These are phyloP conservation scores for Fallopia convolvulus DNA, from an alignment of 148 eudicot genomes.

Conservation along the genomic window DNA sequence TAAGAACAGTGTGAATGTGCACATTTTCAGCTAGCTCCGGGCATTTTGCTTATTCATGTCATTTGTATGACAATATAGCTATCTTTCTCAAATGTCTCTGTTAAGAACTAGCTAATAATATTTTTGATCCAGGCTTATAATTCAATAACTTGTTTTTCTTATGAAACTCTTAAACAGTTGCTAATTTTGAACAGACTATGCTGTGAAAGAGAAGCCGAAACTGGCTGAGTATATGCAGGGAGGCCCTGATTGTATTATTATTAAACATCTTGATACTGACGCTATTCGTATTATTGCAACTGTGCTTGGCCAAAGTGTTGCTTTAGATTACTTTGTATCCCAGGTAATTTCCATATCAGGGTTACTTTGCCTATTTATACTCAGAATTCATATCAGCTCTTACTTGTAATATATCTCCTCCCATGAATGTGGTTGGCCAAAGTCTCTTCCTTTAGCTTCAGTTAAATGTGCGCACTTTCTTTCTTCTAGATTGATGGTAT, in stretches of 20 bases:
- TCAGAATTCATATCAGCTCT: not conserved
- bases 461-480: not conserved
- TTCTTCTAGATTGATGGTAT: conserved; percentile 75
- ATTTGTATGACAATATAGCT: not conserved
- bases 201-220: conserved; percentile 70
- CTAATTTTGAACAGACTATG: conserved; percentile 49
- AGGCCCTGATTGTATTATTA: conserved; percentile 78
- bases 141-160: not conserved
- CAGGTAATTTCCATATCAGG: conserved; percentile 41
- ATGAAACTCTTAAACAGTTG: not conserved
- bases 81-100: not conserved
- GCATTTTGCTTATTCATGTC: conserved; percentile 2
- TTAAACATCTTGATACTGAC: conserved; percentile 70
- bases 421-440: not conserved
- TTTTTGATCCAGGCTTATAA: not conserved
- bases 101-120: not conserved
- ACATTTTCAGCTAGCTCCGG: not conserved
- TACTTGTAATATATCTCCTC: not conserved
- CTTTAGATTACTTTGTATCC: conserved; percentile 81
- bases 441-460: not conserved
- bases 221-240: conserved; percentile 80
- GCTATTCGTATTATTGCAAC: conserved; percentile 85
- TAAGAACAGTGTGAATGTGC: not conserved
- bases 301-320: conserved; percentile 95
- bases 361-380: not conserved